Evolutionary conservation across 805 yeast species (phyloP).

Genomic region (Tetrapisispora pingtungensis): DNA sequence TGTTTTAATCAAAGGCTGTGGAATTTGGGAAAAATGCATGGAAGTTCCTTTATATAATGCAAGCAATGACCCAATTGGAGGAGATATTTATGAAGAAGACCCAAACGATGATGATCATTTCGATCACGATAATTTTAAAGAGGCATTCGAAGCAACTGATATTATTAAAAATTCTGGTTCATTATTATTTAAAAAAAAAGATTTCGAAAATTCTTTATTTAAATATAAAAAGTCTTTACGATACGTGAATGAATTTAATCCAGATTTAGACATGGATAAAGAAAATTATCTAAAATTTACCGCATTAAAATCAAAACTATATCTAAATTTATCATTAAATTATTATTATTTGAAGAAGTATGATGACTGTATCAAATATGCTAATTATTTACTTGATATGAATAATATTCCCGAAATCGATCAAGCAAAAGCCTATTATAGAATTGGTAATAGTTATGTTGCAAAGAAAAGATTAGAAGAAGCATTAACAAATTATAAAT

Average conservation of each 20-base stretch:
- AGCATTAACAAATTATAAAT: conserved; percentile 39
- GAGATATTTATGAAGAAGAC: conserved; percentile 64
- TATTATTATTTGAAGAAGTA: conserved; percentile 41
- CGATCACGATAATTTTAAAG: conserved; percentile 45
- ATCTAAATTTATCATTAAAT: conserved; percentile 47
- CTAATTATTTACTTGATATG: conserved; percentile 47
- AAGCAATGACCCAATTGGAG: conserved; percentile 49
- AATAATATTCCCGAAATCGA: conserved; percentile 32
- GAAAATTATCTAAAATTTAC: conserved; percentile 41
- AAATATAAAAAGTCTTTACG: conserved; percentile 60
- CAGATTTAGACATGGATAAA: conserved; percentile 55
- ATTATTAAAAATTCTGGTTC: conserved; percentile 63
- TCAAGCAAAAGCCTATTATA: conserved; percentile 47
- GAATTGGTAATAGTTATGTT: conserved; percentile 41
- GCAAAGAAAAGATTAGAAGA: conserved; percentile 38
- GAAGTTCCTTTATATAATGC: conserved; percentile 54
- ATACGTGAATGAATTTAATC: conserved; percentile 61
- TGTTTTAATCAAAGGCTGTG: conserved; percentile 48
- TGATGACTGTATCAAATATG: conserved; percentile 42
- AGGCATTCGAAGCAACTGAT: conserved; percentile 40
- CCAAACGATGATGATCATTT: conserved; percentile 64
- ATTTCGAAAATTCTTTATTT: conserved; percentile 41
- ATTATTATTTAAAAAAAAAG: conserved; percentile 44
- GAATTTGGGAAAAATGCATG: conserved; percentile 47
- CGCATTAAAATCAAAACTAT: conserved; percentile 34